A percentile compares a stretch with the other conserved stretches of the same genome.
phyloP scores from a whole-genome alignment of 2,329 filamentous ascomycete genomes.

The Aspergillus bombycis region DNA sequence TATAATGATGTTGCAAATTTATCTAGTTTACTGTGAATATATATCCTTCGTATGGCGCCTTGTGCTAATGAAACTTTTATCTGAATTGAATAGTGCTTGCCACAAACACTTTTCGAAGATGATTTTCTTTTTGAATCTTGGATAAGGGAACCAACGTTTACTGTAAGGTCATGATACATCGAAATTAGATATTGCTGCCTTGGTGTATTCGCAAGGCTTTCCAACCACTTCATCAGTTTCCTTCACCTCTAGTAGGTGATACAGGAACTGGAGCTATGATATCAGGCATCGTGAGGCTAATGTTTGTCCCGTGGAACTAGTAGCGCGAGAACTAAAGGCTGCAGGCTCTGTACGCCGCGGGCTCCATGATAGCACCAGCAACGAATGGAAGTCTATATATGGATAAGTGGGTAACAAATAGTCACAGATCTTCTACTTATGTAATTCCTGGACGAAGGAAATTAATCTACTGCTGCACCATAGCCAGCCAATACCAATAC shows the following conservation, averaged over 20 bases:
- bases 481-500: conserved; percentile 71
- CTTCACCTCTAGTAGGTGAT: not conserved
- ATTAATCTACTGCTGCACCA: conserved; percentile 61
- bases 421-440: not conserved
- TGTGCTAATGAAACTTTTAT: not conserved
- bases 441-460: not conserved
- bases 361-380: conserved; percentile 66
- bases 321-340: conserved; percentile 58
- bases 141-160: not conserved
- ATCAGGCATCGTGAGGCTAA: not conserved
- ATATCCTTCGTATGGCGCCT: not conserved
- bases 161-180: not conserved
- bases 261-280: not conserved
- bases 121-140: too few species aligned
- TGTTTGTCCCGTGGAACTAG: conserved; percentile 7
- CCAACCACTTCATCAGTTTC: not conserved
- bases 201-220: not conserved
- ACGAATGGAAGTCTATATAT: conserved; percentile 58
- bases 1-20: not conserved
- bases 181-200: not conserved
- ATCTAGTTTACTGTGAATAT: not conserved
- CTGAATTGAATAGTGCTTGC: too few species aligned
- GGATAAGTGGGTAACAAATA: not conserved
- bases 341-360: conserved; percentile 60
- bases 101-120: too few species aligned